These are phyloP conservation scores for Vitis hybrid DNA, from an alignment of 177 flowering plant species.

Conservation along the genomic window DNA sequence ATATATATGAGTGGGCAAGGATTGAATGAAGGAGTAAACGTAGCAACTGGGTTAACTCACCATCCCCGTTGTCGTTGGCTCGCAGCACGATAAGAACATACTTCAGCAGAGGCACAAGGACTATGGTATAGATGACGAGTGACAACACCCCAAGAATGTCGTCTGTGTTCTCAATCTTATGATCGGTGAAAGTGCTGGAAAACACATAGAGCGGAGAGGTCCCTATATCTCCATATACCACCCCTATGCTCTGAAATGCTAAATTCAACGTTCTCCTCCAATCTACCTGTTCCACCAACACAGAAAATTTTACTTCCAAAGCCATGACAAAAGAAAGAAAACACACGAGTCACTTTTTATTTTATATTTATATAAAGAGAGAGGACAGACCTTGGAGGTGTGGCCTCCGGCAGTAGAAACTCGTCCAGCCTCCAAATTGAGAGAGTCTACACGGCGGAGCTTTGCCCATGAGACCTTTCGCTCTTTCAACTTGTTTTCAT, in stretches of 20 bases:
- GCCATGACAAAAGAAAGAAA: background rate
- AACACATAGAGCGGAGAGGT: conserved; percentile 37
- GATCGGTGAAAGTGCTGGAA: conserved; percentile 23
- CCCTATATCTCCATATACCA: conserved; percentile 39
- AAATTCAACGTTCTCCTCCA: conserved; percentile 40
- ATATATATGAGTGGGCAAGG: too few relatives aligned
- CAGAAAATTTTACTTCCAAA: too few relatives aligned
- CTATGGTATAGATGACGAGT: conserved; percentile 30
- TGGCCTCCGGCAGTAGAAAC: conserved; percentile 33
- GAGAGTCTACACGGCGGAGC: conserved; percentile 62
- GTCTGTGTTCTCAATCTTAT: conserved; percentile 14
- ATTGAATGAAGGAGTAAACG: too few relatives aligned
- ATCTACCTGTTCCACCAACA: conserved; percentile 17
- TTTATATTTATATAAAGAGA: background rate
- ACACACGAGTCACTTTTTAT: background rate
- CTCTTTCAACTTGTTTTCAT: conserved; percentile 28
- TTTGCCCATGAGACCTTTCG: conserved; percentile 56
- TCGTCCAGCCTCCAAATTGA: conserved; percentile 67
- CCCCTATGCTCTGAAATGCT: conserved; percentile 39
- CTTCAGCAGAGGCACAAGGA: conserved; percentile 26
- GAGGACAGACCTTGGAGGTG: conserved; percentile 21
- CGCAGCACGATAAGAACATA: conserved; percentile 30
- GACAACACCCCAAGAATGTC: conserved; percentile 35
- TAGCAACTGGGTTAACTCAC: conserved; percentile 11
- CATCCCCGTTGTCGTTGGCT: conserved; percentile 44